These are phyloP conservation scores for Penicillium polonicum DNA, from an alignment of 2,329 filamentous ascomycete genomes.

Conservation along the genomic window DNA sequence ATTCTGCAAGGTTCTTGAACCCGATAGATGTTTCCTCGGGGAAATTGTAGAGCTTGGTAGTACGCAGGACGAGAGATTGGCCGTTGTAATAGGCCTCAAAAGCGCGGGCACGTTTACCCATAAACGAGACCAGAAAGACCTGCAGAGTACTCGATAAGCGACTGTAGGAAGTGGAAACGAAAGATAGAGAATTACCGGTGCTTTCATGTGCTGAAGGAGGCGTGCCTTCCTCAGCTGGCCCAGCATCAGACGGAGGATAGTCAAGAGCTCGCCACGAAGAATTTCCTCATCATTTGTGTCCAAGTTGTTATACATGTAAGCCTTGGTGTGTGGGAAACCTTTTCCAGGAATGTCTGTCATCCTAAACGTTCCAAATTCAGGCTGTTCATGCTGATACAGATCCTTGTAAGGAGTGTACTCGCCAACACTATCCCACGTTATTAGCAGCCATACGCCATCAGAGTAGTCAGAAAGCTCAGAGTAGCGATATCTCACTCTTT, in stretches of 20 bases:
- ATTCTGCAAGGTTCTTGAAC: background rate
- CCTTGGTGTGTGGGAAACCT: background rate
- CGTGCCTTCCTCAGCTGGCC: background rate
- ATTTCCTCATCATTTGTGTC: rapidly evolving
- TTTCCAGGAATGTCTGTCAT: background rate
- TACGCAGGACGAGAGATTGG: background rate
- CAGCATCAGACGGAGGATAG: background rate
- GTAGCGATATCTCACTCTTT: too few relatives aligned
- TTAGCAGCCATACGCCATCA: background rate
- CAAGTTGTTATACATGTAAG: background rate
- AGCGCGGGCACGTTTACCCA: background rate
- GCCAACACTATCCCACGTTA: background rate
- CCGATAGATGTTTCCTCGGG: background rate
- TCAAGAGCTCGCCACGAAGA: background rate
- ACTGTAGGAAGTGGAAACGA: background rate
- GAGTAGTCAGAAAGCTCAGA: too few relatives aligned
- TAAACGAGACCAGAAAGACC: background rate
- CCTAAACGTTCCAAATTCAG: background rate
- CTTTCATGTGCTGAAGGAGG: background rate
- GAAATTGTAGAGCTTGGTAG: background rate
- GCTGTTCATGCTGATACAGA: background rate
- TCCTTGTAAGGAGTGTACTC: background rate
- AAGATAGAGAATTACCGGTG: background rate
- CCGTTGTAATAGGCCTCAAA: background rate
- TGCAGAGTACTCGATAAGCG: background rate